These are phyloP conservation scores for Mitragyna speciosa DNA, from an alignment of 257 asterid species.

Conservation along the genomic window DNA sequence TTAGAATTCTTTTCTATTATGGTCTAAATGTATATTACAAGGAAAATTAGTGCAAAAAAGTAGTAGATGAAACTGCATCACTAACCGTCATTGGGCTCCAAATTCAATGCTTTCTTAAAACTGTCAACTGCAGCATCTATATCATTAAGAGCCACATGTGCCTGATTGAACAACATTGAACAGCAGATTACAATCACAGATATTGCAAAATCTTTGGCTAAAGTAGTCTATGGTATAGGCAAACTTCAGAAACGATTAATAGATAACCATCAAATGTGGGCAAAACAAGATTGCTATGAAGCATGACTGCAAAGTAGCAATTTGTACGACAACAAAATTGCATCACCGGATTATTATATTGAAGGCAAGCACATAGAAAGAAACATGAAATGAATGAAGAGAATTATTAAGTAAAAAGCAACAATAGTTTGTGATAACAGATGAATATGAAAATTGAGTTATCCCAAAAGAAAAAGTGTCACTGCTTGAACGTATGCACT, in stretches of 20 bases:
- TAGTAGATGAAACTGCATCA: not conserved
- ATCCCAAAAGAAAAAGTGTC: not conserved
- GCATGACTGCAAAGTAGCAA: not conserved
- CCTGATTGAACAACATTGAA: slow-evolving; percentile 47
- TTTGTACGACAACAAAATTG: not conserved
- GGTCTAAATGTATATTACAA: not conserved
- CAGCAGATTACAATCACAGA: not conserved
- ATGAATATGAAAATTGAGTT: not conserved
- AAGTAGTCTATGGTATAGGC: not conserved
- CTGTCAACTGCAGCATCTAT: slow-evolving; percentile 89
- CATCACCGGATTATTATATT: not conserved
- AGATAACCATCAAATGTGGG: not conserved
- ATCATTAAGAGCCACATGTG: slow-evolving; percentile 86
- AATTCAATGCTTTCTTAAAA: slow-evolving; percentile 75
- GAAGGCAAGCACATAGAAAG: not conserved
- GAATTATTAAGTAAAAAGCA: no score
- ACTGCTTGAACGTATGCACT: not conserved
- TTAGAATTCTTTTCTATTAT: not conserved
- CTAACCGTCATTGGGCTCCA: slow-evolving; percentile 97
- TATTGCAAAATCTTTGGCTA: not conserved
- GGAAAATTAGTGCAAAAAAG: not conserved
- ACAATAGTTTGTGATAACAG: not conserved
- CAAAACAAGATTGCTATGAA: not conserved
- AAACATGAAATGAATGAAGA: not conserved
- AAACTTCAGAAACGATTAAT: not conserved